Base-by-base conservation (phyloP, 345 rosid species). In the Camelina neglecta region DNA sequence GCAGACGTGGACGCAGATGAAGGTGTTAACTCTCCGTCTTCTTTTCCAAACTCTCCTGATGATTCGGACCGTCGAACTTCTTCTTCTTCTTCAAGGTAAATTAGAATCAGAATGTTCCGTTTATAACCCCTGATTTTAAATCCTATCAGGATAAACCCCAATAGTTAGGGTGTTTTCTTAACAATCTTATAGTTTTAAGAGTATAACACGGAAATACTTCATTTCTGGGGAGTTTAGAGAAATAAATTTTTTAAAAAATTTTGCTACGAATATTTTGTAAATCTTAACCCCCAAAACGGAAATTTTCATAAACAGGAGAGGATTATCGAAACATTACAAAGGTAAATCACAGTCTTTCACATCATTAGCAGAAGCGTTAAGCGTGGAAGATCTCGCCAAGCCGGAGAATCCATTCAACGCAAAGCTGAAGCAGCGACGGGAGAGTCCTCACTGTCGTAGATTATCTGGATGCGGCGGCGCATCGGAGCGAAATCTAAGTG, bases 301-400 rank as follows among this genome's bases (percentile, higher is more conserved):
- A 24, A 47, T 45, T 45, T 24, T 11, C 15, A 66, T 29, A 21
- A 24, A 60, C 50, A 82, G 85, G 67, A 80, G 74, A 61, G 85
- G 85, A 44, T 75, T 83, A 15, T 83, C 85, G 45, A 83, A 76
- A 61, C 79, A 83, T 44, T 83, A 76, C 76, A 72, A 79, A 73
- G 83, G 85, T 3, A 83, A 83, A 60, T 83, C 85, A 63, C 85
- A 80, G 60, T 83, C 85, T 4, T 83, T 83, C 71, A 69, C 83
- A 24, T 65, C 81, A 11, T 55, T 83, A 31, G 44, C 74, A 5
- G 72, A 69, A 35, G 79, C 78, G 8, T 16, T 48, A 42, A 64
- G 72, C 24, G 15, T 83, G 10, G 83, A 73, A 41, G 85, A 80
- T 59, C 79, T 80, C 8, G 85, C 77, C 1, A 83, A 83, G 63